These are phyloP conservation scores for Acer negundo DNA, from an alignment of 345 rosid genomes.

Conservation along the genomic window DNA sequence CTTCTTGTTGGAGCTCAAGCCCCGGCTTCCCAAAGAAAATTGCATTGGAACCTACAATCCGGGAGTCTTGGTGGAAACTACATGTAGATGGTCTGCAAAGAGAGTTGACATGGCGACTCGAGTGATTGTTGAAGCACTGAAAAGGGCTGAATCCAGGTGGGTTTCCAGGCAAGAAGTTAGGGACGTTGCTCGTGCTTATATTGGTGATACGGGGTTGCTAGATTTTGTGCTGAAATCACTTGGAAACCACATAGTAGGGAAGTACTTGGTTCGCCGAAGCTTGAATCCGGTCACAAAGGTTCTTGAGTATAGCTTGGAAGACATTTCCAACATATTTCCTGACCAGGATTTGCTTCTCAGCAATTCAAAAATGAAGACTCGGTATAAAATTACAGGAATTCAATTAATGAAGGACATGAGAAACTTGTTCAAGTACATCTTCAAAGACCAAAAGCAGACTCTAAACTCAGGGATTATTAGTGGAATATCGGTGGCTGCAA, in stretches of 20 bases:
- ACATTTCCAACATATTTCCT: slow-evolving; percentile 51
- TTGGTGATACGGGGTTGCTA: slow-evolving; percentile 90
- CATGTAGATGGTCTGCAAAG: slow-evolving; percentile 87
- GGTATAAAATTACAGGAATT: slow-evolving; percentile 54
- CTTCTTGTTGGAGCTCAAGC: slow-evolving; percentile 69
- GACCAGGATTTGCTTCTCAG: slow-evolving; percentile 38
- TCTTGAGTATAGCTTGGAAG: slow-evolving; percentile 83
- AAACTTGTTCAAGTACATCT: slow-evolving; percentile 49
- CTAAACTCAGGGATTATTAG: slow-evolving; percentile 35
- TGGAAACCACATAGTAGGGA: slow-evolving; percentile 88
- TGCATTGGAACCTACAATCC: slow-evolving; percentile 36
- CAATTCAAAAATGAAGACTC: slow-evolving; percentile 42
- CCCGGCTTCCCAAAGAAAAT: slow-evolving; percentile 57
- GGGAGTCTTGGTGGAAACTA: slow-evolving; percentile 43
- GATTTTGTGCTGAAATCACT: slow-evolving; percentile 90
- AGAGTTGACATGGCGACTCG: slow-evolving; percentile 83
- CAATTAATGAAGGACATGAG: slow-evolving; percentile 71
- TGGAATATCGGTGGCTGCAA: slow-evolving; percentile 56
- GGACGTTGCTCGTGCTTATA: slow-evolving; percentile 83
- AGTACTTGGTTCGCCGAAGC: slow-evolving; percentile 81
- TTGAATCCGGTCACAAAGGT: slow-evolving; percentile 92
- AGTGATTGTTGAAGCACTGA: slow-evolving; percentile 77
- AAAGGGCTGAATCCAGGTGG: slow-evolving; percentile 65
- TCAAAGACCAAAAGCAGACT: slow-evolving; percentile 54
- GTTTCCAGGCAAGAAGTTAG: slow-evolving; percentile 92